These are phyloP conservation scores for Excoecaria agallocha DNA, from an alignment of 345 rosid species.

Conservation along the genomic window DNA sequence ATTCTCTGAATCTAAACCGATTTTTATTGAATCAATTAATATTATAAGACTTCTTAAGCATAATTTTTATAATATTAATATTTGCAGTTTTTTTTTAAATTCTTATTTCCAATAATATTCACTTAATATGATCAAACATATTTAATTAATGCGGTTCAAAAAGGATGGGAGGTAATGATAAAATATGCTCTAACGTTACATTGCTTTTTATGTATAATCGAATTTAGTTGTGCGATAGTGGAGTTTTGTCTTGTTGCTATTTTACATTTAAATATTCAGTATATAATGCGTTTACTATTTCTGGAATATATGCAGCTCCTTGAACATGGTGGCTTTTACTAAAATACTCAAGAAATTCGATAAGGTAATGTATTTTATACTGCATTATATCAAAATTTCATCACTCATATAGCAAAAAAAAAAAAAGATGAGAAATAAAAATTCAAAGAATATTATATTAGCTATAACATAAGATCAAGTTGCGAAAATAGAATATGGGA, in stretches of 20 bases:
- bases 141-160: too few species aligned
- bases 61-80: too few species aligned
- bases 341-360: conserved; percentile 95
- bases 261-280: background rate
- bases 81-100: too few species aligned
- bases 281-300: conserved; percentile 3
- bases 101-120: background rate
- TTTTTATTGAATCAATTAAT: too few species aligned
- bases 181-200: background rate
- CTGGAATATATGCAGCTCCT: conserved; percentile 50
- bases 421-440: background rate
- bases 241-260: background rate
- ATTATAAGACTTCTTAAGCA: too few species aligned
- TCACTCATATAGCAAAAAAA: background rate
- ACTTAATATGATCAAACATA: background rate
- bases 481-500: background rate
- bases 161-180: background rate
- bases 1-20: too few species aligned
- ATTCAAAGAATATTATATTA: too few species aligned
- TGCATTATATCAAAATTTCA: background rate
- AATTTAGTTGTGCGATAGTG: background rate
- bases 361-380: conserved; percentile 51
- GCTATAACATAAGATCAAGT: too few species aligned
- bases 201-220: background rate
- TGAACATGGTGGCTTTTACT: conserved; percentile 80